Evolutionary conservation across 306 rosid species (phyloP).

Genomic region (Luffa acutangula): DNA sequence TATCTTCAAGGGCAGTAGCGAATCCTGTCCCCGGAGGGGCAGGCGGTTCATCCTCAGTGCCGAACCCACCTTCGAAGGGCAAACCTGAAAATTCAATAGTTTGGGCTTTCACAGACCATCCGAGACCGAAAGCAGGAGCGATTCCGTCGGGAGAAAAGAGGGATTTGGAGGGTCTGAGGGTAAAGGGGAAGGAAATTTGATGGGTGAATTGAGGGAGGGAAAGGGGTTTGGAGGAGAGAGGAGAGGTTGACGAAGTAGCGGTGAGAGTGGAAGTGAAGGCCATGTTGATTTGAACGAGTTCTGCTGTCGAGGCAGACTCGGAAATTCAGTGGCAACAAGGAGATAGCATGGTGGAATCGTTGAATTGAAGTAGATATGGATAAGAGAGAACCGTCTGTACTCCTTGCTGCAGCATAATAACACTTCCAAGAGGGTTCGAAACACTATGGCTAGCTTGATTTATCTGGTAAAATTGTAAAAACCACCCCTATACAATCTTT

Average conservation of each 20-base stretch:
- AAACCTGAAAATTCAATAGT: slow-evolving; percentile 59
- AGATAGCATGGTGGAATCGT: not conserved
- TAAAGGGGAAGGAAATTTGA: slow-evolving; percentile 17
- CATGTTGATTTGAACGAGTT: not conserved
- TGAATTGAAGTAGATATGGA: not conserved
- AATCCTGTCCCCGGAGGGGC: slow-evolving; percentile 30
- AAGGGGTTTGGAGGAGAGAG: slow-evolving; percentile 5
- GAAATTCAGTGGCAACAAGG: not conserved
- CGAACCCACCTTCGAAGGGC: slow-evolving; percentile 62
- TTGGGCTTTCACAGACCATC: slow-evolving; percentile 30
- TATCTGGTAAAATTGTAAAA: not conserved
- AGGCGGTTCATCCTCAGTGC: slow-evolving; percentile 49
- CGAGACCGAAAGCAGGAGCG: not conserved
- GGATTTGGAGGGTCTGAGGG: slow-evolving; percentile 12
- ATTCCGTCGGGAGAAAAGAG: not conserved
- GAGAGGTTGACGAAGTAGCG: not conserved
- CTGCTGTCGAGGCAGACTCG: slow-evolving; percentile 1
- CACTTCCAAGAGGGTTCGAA: not conserved
- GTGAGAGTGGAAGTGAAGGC: slow-evolving; percentile 10
- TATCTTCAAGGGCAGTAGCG: slow-evolving; percentile 48
- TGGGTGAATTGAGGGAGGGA: slow-evolving; percentile 5
- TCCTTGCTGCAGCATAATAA: not conserved
- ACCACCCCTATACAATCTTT: not conserved
- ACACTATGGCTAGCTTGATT: not conserved
- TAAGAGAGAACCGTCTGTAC: not conserved